These are phyloP conservation scores for Sarcodon sp. DNA, from an alignment of 768 basidiomycete genomes.

Conservation along the genomic window DNA sequence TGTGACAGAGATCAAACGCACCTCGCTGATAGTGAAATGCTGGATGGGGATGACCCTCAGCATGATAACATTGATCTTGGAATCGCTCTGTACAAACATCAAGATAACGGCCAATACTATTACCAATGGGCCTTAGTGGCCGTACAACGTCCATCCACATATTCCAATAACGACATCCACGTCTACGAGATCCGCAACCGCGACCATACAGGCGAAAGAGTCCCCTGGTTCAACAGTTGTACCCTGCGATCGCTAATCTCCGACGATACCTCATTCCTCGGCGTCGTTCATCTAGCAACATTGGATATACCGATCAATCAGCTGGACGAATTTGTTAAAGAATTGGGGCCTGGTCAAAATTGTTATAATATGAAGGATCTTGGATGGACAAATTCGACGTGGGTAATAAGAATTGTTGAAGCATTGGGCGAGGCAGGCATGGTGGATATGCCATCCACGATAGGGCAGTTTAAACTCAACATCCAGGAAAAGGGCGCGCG, in stretches of 20 bases:
- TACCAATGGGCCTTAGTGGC: not conserved
- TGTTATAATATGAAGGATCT: not conserved
- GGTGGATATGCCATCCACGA: not conserved
- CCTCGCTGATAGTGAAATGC: too few species aligned
- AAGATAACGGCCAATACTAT: not conserved
- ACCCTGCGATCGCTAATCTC: not conserved
- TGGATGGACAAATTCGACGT: not conserved
- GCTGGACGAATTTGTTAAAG: not conserved
- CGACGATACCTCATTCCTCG: not conserved
- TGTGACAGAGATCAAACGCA: too few species aligned
- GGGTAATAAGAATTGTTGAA: not conserved
- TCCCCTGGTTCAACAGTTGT: not conserved
- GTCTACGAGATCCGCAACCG: not conserved
- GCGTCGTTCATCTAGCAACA: not conserved
- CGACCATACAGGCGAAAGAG: not conserved
- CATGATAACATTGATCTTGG: not conserved
- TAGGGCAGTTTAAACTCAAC: not conserved
- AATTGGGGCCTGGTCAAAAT: not conserved
- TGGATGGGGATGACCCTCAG: too few species aligned
- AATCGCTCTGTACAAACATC: not conserved
- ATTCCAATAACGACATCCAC: not conserved
- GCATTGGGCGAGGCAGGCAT: not conserved
- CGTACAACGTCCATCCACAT: not conserved
- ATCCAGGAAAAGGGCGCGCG: not conserved
- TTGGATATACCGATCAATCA: not conserved